Base-by-base conservation (phyloP, 148 eudicot genomes). In the Fallopia convolvulus region DNA sequence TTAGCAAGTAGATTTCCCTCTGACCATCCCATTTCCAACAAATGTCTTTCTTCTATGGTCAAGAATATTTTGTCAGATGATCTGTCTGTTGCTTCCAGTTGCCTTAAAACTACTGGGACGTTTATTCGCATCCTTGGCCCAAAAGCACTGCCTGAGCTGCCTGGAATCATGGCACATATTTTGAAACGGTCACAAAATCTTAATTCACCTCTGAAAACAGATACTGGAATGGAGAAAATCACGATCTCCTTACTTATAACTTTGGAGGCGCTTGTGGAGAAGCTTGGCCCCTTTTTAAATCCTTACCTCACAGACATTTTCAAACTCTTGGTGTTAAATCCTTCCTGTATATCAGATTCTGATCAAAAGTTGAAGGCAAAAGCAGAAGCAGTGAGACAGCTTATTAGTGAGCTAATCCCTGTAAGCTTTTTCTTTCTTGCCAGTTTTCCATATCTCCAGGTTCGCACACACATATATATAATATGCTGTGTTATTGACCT, bases 271-370 rank as follows among this genome's bases (percentile, higher is more conserved):
- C 88, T 91, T 70, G 79, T 91, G n/a, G 85, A 88, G 74, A 87
- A 88, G 82, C 92, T 95, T 78, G 97, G 92, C 79, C 88, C 93
- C 75, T 92, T 95, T 72, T 74, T 95, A 66, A 95, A 84, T 75
- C 99, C 99, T 8, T 90, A 89, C 78, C 91, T 92, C 74, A 86
- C 85, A 40, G 92, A 95, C 74, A 87, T 95, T 6, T 53, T 95
- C 71, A 84, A 86, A 83, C 84, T 92, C 21, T 9, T 92, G 74
- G 86, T 90, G 68, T 86, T 92, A 84, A 85, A 87, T 81, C 90
- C 91, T 36, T 81, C 81, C 40, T 92, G 82, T 58, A 50, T 81
- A 23, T 80, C 89, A 8, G 85, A 81, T 40, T 81, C 91, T 26
- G 85, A 84, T 78, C 78, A 68, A 32, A 95, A 87, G 85, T 63